phyloP scores from a whole-genome alignment of 176 grass and related monocot species.

The Olyra latifolia region DNA sequence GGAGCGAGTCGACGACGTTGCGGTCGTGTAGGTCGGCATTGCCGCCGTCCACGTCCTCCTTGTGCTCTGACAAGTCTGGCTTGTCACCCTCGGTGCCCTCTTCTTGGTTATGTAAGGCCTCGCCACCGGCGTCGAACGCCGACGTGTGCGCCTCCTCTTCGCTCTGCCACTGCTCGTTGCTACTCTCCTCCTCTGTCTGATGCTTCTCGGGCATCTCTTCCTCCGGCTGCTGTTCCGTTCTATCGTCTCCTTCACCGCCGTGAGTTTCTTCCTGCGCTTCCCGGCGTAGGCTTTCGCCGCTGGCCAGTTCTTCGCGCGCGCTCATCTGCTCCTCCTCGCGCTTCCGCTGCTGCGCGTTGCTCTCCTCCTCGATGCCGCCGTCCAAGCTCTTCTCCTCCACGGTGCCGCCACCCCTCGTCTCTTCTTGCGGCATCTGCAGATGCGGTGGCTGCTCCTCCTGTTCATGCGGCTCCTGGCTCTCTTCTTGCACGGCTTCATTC shows the following conservation, averaged over 20 bases:
- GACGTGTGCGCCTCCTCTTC: conserved; percentile 1
- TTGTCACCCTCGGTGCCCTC: conserved; percentile 30
- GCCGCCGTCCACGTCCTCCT: conserved; percentile 13
- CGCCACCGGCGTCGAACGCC: conserved; percentile 11
- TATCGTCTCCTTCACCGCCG: neutral
- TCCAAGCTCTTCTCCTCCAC: conserved; percentile 74
- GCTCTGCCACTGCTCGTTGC: neutral
- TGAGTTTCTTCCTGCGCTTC: conserved; percentile 42
- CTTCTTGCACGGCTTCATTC: conserved; percentile 20
- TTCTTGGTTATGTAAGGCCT: conserved; percentile 14
- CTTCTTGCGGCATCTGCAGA: conserved; percentile 34
- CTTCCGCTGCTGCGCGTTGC: conserved; percentile 52
- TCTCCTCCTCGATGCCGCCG: conserved; percentile 69
- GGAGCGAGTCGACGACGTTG: conserved; percentile 11
- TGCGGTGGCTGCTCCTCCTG: conserved; percentile 28
- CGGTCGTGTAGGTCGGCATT: neutral
- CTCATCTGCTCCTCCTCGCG: conserved; percentile 56
- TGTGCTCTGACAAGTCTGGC: conserved; percentile 16
- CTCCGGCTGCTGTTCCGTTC: conserved; percentile 6
- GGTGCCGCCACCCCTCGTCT: neutral
- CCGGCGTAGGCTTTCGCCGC: conserved; percentile 21
- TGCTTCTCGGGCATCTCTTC: conserved; percentile 7
- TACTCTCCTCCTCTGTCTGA: neutral
- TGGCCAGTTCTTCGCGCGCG: conserved; percentile 45
- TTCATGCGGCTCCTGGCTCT: neutral